Percentiles rank a stretch among this genome's conserved stretches.
phyloP scores from a whole-genome alignment of 2,329 filamentous ascomycete genomes.

The Clonostachys rhizophaga region DNA sequence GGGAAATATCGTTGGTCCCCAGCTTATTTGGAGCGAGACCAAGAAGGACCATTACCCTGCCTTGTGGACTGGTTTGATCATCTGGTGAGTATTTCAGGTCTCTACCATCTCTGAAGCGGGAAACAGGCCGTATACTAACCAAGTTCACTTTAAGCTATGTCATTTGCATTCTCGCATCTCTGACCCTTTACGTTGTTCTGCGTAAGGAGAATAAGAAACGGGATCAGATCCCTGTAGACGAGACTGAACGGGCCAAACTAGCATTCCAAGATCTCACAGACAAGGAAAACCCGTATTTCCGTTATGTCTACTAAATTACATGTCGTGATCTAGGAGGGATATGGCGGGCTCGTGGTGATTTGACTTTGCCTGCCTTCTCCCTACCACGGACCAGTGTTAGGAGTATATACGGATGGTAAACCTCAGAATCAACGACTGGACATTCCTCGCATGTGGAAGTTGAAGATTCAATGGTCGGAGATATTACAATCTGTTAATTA shows the following conservation, averaged over 20 bases:
- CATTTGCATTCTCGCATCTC: constrained; percentile 23
- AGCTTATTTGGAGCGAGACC: constrained; percentile 29
- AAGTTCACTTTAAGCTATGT: neutral
- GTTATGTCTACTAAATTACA: constrained; percentile 7
- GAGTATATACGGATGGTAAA: no score
- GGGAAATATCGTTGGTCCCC: constrained; percentile 38
- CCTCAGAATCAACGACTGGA: no score
- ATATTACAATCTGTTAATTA: no score
- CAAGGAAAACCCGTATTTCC: constrained; percentile 17
- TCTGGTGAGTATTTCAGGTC: constrained; percentile 28
- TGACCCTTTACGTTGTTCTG: constrained; percentile 23
- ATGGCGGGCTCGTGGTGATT: no score
- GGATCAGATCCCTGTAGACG: constrained; percentile 17
- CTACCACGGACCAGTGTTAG: no score
- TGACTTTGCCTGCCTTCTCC: no score
- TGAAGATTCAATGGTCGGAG: no score
- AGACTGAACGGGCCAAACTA: constrained; percentile 19
- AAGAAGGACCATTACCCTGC: constrained; percentile 39
- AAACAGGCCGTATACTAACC: neutral
- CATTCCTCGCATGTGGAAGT: no score
- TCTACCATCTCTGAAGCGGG: constrained; percentile 16
- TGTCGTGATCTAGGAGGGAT: no score
- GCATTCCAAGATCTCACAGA: constrained; percentile 21
- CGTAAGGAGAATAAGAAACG: constrained; percentile 29
- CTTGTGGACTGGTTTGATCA: constrained; percentile 37